These are phyloP conservation scores for Plicaturopsis crispa DNA, from an alignment of 768 basidiomycete species.

Conservation along the genomic window DNA sequence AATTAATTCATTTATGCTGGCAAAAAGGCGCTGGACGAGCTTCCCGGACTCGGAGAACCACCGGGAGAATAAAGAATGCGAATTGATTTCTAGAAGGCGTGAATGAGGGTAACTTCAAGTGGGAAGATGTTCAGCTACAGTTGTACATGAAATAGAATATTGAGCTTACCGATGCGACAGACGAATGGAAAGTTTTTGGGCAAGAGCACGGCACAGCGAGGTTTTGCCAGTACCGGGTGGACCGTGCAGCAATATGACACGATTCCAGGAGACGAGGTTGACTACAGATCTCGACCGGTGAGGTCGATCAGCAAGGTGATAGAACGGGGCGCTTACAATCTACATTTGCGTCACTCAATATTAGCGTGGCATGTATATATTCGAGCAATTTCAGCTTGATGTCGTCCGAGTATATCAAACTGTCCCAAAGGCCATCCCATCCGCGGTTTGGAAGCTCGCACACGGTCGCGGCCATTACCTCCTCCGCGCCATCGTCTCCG, in stretches of 20 bases:
- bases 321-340: constrained; percentile 49
- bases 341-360: constrained; percentile 85
- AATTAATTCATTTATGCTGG: constrained; percentile 80
- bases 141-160: constrained; percentile 1
- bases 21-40: constrained; percentile 90
- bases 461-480: constrained; percentile 83
- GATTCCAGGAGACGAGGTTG: constrained; percentile 93
- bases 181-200: constrained; percentile 91
- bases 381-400: constrained; percentile 86
- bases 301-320: constrained; percentile 1
- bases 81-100: constrained; percentile 93
- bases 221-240: constrained; percentile 99
- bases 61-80: constrained; percentile 94
- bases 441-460: constrained; percentile 78
- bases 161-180: constrained; percentile 64
- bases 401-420: constrained; percentile 75
- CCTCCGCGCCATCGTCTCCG: constrained; percentile 57
- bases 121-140: constrained; percentile 1
- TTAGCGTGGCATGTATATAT: constrained; percentile 84
- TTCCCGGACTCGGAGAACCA: constrained; percentile 99
- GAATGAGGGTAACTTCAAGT: constrained; percentile 74
- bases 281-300: constrained; percentile 30
- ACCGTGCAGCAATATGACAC: constrained; percentile 89
- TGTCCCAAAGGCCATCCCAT: constrained; percentile 93
- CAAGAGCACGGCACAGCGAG: constrained; percentile 86